phyloP scores from a whole-genome alignment of 225 moss, liverwort and hornwort genomes.

The Ulota crispa region DNA sequence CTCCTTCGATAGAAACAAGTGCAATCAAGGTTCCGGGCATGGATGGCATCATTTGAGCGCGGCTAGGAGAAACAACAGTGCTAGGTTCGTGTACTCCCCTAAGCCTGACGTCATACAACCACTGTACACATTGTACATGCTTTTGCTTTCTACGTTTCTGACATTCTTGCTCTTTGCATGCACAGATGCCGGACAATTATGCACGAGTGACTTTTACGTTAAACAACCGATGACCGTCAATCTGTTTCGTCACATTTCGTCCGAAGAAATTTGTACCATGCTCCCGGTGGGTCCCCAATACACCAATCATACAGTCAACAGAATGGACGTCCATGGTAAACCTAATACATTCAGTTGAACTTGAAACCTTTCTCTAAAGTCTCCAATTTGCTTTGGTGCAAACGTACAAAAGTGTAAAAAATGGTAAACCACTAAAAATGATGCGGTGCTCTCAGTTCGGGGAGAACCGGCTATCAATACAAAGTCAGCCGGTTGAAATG shows the following conservation, averaged over 20 bases:
- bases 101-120: not conserved
- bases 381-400: not conserved
- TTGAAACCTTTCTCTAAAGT: not conserved
- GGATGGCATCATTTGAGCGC: not conserved
- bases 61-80: constrained; percentile 9
- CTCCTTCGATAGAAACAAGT: constrained; percentile 7
- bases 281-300: not conserved
- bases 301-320: not conserved
- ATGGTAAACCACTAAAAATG: not conserved
- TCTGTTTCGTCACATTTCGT: not conserved
- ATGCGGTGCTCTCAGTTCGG: not conserved
- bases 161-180: not conserved
- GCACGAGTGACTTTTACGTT: constrained; percentile 18
- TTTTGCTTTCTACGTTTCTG: not conserved
- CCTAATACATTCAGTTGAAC: not conserved
- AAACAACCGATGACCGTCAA: not conserved
- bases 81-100: not conserved
- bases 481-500: too few relatives aligned
- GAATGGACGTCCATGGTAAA: not conserved
- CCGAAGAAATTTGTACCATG: not conserved
- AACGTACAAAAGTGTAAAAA: not conserved
- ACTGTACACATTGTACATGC: not conserved
- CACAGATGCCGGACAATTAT: not conserved
- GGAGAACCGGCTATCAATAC: too few relatives aligned
- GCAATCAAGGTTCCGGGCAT: not conserved